Percentiles rank a stretch among this genome's conserved stretches.
These are phyloP conservation scores for Diaporthe velutina DNA, from an alignment of 2,329 filamentous ascomycete species.

Conservation along the genomic window DNA sequence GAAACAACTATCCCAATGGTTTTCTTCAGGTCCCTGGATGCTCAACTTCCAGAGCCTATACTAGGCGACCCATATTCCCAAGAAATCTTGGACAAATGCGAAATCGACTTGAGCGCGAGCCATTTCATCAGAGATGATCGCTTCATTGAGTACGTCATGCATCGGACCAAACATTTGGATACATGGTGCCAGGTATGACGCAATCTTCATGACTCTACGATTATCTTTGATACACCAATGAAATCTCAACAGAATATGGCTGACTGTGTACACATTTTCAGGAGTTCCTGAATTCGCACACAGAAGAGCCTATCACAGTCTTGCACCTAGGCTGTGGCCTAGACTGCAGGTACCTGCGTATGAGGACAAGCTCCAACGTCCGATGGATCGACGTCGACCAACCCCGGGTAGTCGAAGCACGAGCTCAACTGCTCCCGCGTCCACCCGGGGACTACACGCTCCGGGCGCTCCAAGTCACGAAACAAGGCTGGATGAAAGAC, in stretches of 20 bases:
- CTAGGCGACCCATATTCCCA: conserved; percentile 33
- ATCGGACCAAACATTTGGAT: conserved; percentile 14
- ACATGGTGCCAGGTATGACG: conserved; percentile 16
- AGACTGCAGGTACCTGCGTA: conserved; percentile 31
- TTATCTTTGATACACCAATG: neutral
- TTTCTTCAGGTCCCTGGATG: conserved; percentile 26
- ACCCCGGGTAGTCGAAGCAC: conserved; percentile 32
- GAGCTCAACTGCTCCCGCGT: conserved; percentile 13
- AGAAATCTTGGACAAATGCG: conserved; percentile 23
- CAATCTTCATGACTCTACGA: neutral
- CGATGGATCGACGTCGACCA: conserved; percentile 39
- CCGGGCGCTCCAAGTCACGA: conserved; percentile 28
- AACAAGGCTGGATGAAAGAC: conserved; percentile 28
- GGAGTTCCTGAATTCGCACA: conserved; percentile 29
- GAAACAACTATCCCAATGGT: conserved; percentile 13
- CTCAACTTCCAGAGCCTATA: conserved; percentile 30
- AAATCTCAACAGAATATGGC: neutral
- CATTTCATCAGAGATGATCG: conserved; percentile 1
- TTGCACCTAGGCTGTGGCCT: conserved; percentile 37
- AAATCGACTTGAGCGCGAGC: neutral
- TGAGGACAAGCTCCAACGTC: conserved; percentile 22
- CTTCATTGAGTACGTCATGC: conserved; percentile 25
- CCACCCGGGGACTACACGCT: conserved; percentile 32
- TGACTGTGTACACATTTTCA: neutral
- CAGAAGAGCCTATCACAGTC: conserved; percentile 24